A percentile compares a stretch with the other conserved stretches of the same genome.
phyloP scores from a whole-genome alignment of 768 basidiomycete genomes.

The Termitomyces sp. region DNA sequence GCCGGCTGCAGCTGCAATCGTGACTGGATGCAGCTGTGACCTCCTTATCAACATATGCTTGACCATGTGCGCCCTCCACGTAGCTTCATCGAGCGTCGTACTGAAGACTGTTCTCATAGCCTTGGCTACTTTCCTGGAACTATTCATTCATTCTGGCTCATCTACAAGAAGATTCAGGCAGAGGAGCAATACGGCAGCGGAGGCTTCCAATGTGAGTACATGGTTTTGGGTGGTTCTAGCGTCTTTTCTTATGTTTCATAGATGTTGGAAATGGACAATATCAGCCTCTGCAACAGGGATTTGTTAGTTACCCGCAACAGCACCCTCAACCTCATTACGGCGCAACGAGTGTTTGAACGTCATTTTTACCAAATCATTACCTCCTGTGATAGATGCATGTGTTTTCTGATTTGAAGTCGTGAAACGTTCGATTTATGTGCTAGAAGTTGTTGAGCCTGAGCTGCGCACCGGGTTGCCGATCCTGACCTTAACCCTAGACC shows the following conservation, averaged over 20 bases:
- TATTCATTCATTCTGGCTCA: slow-evolving; percentile 83
- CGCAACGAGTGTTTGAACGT: slow-evolving; percentile 21
- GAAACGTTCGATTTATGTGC: neutral
- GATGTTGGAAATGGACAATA: slow-evolving; percentile 39
- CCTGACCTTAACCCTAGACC: neutral
- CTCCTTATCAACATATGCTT: slow-evolving; percentile 79
- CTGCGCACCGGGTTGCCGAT: too few species aligned
- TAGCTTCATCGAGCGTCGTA: neutral
- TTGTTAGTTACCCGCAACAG: slow-evolving; percentile 11
- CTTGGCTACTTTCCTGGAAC: slow-evolving; percentile 76
- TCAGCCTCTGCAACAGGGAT: slow-evolving; percentile 30
- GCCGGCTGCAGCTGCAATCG: slow-evolving; percentile 70
- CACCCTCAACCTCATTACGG: slow-evolving; percentile 35
- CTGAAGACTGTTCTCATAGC: slow-evolving; percentile 25
- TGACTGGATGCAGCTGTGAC: slow-evolving; percentile 84
- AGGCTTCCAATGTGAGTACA: slow-evolving; percentile 66
- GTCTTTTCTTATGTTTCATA: slow-evolving; percentile 9
- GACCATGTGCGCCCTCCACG: slow-evolving; percentile 50
- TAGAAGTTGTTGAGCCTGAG: too few species aligned
- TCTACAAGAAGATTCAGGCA: slow-evolving; percentile 86
- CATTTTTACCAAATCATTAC: neutral
- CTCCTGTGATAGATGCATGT: neutral
- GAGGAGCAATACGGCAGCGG: slow-evolving; percentile 77
- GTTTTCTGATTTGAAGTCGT: neutral
- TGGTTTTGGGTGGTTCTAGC: neutral